Conservation (phyloP, 257 asterid genomes). For the Solanum chmielewskii region DNA sequence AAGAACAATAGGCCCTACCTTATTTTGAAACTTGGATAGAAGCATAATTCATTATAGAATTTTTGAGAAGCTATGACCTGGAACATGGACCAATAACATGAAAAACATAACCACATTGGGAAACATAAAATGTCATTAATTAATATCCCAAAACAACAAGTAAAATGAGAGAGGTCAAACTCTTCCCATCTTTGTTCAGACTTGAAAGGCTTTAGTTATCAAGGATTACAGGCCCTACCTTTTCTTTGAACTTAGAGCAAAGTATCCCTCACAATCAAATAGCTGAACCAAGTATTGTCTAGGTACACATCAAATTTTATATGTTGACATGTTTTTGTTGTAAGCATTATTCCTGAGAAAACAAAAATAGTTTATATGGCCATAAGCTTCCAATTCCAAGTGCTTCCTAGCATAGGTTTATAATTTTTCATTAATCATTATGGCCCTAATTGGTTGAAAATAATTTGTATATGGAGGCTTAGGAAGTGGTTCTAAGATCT, state of each 20-base stretch:
- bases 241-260: not conserved
- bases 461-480: not conserved
- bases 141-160: not conserved
- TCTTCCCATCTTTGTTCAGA: not conserved
- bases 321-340: not conserved
- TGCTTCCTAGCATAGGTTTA: not conserved
- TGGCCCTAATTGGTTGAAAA: not conserved
- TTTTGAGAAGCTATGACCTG: not conserved
- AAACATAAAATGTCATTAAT: not conserved
- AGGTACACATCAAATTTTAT: not conserved
- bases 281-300: not conserved
- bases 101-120: not conserved
- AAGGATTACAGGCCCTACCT: not conserved
- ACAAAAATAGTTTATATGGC: not conserved
- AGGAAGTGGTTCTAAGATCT: not conserved
- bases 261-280: not conserved
- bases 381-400: not conserved
- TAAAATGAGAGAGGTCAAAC: not conserved
- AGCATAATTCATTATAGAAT: not conserved
- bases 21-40: not conserved
- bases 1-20: not conserved
- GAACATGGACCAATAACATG: not conserved
- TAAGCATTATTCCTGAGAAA: constrained; percentile 17
- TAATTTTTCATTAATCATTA: not conserved
- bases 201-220: not conserved